phyloP scores from a whole-genome alignment of 75 land plant genomes.

The Pinus tabuliformis region DNA sequence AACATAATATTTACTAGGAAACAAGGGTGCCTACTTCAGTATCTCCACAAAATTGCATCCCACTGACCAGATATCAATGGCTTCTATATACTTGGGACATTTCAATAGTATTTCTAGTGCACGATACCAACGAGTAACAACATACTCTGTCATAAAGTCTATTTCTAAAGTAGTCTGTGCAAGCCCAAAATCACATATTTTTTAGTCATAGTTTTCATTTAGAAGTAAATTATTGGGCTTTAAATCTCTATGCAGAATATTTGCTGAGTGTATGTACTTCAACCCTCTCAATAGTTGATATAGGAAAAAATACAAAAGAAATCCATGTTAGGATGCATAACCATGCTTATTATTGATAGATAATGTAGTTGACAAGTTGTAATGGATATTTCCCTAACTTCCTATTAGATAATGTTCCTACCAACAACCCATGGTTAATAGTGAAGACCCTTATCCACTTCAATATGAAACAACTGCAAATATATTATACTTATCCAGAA shows the following conservation, averaged over 20 bases:
- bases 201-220: slow-evolving; percentile 91
- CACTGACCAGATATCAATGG: slow-evolving; percentile 93
- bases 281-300: slow-evolving; percentile 90
- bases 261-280: slow-evolving; percentile 91
- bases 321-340: background rate
- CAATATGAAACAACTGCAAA: too few species aligned
- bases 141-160: slow-evolving; percentile 98
- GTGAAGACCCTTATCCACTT: background rate
- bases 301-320: slow-evolving; percentile 69
- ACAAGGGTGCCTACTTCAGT: slow-evolving; percentile 70
- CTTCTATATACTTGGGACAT: slow-evolving; percentile 86
- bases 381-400: background rate
- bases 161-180: slow-evolving; percentile 94
- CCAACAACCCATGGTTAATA: too few species aligned
- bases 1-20: slow-evolving; percentile 90
- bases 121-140: slow-evolving; percentile 95
- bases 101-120: slow-evolving; percentile 91
- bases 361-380: background rate
- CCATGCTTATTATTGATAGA: background rate
- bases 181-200: slow-evolving; percentile 92
- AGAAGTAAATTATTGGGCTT: slow-evolving; percentile 93
- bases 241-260: slow-evolving; percentile 90
- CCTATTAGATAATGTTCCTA: background rate
- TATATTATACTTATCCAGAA: background rate
- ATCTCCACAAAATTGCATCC: slow-evolving; percentile 92